Evolutionary conservation across 805 yeast genomes (phyloP).

Genomic region (Saccharomycopsis babjevae): DNA sequence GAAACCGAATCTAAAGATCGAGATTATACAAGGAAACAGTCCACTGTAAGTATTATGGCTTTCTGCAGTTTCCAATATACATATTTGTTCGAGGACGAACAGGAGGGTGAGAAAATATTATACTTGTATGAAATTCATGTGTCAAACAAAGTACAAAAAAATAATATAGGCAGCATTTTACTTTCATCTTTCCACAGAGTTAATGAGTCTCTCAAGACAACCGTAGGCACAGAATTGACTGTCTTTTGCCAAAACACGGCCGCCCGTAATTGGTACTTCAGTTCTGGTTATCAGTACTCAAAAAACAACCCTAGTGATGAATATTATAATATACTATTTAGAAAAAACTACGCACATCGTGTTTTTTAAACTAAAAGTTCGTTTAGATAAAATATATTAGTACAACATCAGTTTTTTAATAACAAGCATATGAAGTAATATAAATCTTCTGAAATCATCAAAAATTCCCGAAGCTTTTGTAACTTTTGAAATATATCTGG

Average conservation of each 20-base stretch:
- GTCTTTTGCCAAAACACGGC: constrained; percentile 3
- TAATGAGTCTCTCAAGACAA: not conserved
- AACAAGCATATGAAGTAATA: constrained; percentile 7
- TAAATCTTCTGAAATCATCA: constrained; percentile 11
- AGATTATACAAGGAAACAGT: not conserved
- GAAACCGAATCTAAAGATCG: not conserved
- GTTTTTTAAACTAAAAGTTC: not conserved
- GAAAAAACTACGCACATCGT: not conserved
- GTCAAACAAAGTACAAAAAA: not conserved
- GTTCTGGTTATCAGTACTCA: not conserved
- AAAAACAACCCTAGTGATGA: not conserved
- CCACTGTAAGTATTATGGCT: not conserved
- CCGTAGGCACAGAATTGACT: constrained; percentile 2
- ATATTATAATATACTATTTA: not conserved
- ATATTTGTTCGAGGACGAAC: not conserved
- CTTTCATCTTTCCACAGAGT: not conserved
- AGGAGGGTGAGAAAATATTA: not conserved
- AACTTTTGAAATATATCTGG: constrained; percentile 1
- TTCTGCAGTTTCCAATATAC: constrained; percentile 7
- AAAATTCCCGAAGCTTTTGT: constrained; percentile 1
- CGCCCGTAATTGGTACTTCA: constrained; percentile 8
- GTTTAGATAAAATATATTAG: not conserved
- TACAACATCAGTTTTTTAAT: not conserved
- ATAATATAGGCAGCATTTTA: constrained; percentile 1
- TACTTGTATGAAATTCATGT: constrained; percentile 14